These are phyloP conservation scores for Cornus kousa DNA, from an alignment of 148 eudicot genomes.

Conservation along the genomic window DNA sequence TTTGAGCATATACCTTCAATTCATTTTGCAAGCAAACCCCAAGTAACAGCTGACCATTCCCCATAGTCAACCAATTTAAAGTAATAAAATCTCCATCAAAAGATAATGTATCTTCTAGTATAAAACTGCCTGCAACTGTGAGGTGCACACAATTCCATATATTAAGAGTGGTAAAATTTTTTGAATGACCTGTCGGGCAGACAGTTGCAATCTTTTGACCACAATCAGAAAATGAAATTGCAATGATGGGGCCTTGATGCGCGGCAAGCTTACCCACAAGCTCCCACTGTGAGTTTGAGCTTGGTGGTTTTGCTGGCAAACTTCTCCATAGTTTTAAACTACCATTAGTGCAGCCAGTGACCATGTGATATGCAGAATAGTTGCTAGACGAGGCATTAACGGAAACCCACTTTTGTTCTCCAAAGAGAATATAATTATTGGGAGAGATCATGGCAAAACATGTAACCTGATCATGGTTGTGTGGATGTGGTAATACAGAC, in stretches of 20 bases:
- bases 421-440: conserved; percentile 25
- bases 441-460: conserved; percentile 59
- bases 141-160: conserved; percentile 73
- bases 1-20: conserved; percentile 64
- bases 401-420: conserved; percentile 30
- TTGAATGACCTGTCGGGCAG: conserved; percentile 30
- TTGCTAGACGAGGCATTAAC: conserved; percentile 26
- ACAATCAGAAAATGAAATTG: conserved; percentile 58
- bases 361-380: conserved; percentile 61
- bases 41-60: conserved; percentile 66
- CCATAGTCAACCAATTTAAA: conserved; percentile 65
- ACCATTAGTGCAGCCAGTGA: conserved; percentile 76
- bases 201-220: conserved; percentile 79
- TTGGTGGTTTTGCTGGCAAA: conserved; percentile 30
- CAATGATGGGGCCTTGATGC: conserved; percentile 50
- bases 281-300: conserved; percentile 50
- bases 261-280: conserved; percentile 78
- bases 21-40: conserved; percentile 81
- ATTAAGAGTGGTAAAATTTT: conserved; percentile 31
- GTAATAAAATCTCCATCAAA: conserved; percentile 50
- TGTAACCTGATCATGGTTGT: conserved; percentile 49
- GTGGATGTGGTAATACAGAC: conserved; percentile 52
- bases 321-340: conserved; percentile 82
- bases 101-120: conserved; percentile 61
- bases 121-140: conserved; percentile 48